Percentiles rank a stretch among this genome's conserved stretches.
Conservation (phyloP, 345 rosid species). For the Corchorus olitorius region DNA sequence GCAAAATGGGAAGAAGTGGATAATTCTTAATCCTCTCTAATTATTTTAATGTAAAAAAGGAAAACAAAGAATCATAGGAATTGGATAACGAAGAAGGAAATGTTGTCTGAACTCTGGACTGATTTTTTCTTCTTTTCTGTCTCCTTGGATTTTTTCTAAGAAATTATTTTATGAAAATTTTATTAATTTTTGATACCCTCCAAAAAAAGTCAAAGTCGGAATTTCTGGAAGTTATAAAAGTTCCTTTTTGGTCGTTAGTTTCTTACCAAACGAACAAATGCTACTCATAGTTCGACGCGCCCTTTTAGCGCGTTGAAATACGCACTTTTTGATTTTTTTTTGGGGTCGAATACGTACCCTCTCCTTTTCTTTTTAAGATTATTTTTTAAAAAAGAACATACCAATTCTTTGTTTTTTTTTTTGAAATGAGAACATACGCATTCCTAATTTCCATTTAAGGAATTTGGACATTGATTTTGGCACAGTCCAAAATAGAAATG, state of each 20-base stretch:
- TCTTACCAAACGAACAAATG: constrained; percentile 19
- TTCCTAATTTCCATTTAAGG: too few relatives aligned
- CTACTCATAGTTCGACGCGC: neutral
- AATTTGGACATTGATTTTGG: too few relatives aligned
- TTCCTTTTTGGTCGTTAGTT: constrained; percentile 4
- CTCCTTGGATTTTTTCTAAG: neutral
- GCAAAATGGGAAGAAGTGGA: neutral
- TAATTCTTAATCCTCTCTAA: neutral
- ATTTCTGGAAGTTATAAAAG: neutral
- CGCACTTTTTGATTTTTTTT: neutral
- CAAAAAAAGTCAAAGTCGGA: neutral
- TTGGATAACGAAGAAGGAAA: neutral
- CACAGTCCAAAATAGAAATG: too few relatives aligned
- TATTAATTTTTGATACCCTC: neutral
- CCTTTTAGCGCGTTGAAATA: neutral
- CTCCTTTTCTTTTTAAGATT: neutral
- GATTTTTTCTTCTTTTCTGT: neutral
- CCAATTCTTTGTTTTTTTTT: too few relatives aligned
- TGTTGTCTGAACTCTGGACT: neutral
- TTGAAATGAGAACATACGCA: too few relatives aligned
- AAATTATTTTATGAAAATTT: neutral
- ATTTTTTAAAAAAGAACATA: too few relatives aligned
- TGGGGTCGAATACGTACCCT: too few relatives aligned
- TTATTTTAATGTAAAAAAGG: neutral
- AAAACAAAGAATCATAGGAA: constrained; percentile 11